Conservation (phyloP, 176 grass and related monocot genomes). For the Eragrostis nindensis region DNA sequence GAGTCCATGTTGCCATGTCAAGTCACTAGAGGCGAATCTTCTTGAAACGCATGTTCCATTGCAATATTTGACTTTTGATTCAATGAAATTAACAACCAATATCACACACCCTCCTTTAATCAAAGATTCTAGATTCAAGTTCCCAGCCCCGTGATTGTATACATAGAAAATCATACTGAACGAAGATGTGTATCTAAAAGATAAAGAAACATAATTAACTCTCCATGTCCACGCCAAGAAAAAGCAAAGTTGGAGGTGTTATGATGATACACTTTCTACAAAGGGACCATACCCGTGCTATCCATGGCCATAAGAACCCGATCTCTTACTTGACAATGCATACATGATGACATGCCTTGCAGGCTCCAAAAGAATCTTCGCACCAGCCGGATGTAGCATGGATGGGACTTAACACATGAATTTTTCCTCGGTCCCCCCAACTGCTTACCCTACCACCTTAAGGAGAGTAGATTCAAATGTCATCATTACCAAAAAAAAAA, state of each 20-base stretch:
- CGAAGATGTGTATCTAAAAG: not conserved
- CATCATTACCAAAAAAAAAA: too few species aligned
- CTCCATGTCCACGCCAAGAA: not conserved
- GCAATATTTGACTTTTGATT: too few species aligned
- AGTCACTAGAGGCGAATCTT: too few species aligned
- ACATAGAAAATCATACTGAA: not conserved
- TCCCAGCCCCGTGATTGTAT: not conserved
- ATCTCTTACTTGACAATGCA: conserved; percentile 10
- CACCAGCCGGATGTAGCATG: not conserved
- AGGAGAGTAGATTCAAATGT: not conserved
- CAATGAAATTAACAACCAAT: too few species aligned
- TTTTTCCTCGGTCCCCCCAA: not conserved
- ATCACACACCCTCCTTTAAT: not conserved
- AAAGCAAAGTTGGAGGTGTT: not conserved
- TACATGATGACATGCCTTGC: conserved; percentile 30
- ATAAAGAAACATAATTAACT: not conserved
- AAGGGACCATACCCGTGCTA: not conserved
- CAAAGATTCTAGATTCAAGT: too few species aligned
- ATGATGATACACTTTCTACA: conserved; percentile 10
- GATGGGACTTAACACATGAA: not conserved
- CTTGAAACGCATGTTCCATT: too few species aligned
- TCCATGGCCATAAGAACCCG: not conserved
- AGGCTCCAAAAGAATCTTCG: conserved; percentile 23
- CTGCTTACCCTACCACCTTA: not conserved
- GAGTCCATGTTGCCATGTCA: too few species aligned